phyloP scores from a whole-genome alignment of 192 early-diverging fungal species.

The Kickxella alabastrina region DNA sequence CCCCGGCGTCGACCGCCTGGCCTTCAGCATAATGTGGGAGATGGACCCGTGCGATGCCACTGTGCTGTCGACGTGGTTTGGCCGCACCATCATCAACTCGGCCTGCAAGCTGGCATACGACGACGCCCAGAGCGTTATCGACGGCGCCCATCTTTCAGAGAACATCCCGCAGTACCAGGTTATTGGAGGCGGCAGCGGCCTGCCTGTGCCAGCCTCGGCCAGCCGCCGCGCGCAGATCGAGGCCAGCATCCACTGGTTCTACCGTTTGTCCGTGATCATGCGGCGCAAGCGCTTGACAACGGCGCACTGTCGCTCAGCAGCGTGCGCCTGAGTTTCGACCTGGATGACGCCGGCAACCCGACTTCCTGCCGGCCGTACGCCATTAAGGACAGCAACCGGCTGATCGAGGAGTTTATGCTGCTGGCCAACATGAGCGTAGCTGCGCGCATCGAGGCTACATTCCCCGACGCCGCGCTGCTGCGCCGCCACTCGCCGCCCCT shows the following conservation, averaged over 20 bases:
- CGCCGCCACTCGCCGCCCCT: conserved; percentile 66
- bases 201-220: conserved; percentile 11
- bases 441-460: conserved; percentile 70
- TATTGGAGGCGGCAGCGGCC: conserved; percentile 4
- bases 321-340: conserved; percentile 88
- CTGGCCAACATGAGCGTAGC: conserved; percentile 94
- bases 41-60: conserved; percentile 58
- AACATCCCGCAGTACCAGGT: conserved; percentile 12
- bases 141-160: conserved; percentile 22
- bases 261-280: conserved; percentile 54
- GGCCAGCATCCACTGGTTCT: conserved; percentile 52
- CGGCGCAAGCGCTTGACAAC: conserved; percentile 62
- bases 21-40: conserved; percentile 71
- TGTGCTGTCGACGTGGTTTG: conserved; percentile 76
- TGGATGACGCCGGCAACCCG: conserved; percentile 85
- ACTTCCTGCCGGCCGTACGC: conserved; percentile 61
- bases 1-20: conserved; percentile 83
- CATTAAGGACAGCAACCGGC: conserved; percentile 76
- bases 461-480: conserved; percentile 74
- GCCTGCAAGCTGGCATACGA: conserved; percentile 93
- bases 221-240: conserved; percentile 45
- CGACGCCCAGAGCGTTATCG: conserved; percentile 82
- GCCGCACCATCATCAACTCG: conserved; percentile 84
- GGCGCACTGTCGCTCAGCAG: conserved; percentile 90
- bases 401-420: conserved; percentile 95